These are phyloP conservation scores for Annona cherimola DNA, from an alignment of 164 flowering plant genomes.

Conservation along the genomic window DNA sequence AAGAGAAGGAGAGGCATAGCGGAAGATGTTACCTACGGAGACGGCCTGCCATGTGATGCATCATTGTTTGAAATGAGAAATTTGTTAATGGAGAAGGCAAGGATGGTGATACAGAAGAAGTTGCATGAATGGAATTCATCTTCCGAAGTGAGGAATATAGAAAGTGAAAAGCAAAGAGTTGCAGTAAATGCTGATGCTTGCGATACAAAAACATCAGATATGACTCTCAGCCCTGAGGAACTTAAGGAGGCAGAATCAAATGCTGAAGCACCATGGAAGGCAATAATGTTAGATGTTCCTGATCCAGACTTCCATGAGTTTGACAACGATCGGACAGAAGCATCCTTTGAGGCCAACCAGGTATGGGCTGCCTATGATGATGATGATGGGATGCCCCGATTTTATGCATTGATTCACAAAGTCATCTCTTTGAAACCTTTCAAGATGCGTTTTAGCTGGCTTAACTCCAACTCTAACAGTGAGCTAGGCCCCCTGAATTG, in stretches of 20 bases:
- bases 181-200: slow-evolving; percentile 4
- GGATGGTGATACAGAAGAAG: slow-evolving; percentile 38
- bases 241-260: slow-evolving; percentile 8
- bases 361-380: slow-evolving; percentile 81
- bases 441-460: slow-evolving; percentile 64
- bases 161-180: slow-evolving; percentile 15
- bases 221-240: slow-evolving; percentile 12
- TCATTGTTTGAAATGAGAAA: slow-evolving; percentile 35
- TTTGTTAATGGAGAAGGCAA: slow-evolving; percentile 56
- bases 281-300: slow-evolving; percentile 47
- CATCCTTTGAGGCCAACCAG: slow-evolving; percentile 52
- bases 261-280: slow-evolving; percentile 20
- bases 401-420: slow-evolving; percentile 55
- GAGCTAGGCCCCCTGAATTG: slow-evolving; percentile 59
- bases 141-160: slow-evolving; percentile 10
- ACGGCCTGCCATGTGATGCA: slow-evolving; percentile 15
- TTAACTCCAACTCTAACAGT: slow-evolving; percentile 51
- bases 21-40: slow-evolving; percentile 16
- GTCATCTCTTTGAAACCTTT: slow-evolving; percentile 58
- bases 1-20: slow-evolving; percentile 41
- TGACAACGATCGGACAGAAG: slow-evolving; percentile 58
- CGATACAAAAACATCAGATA: slow-evolving; percentile 15
- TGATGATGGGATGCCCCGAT: slow-evolving; percentile 82
- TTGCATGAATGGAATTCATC: slow-evolving; percentile 33
- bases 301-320: slow-evolving; percentile 72